Evolutionary conservation across 768 basidiomycete genomes (phyloP), one percentile per base, ranked within the genome.

Genomic region (Cystofilobasidium capitatum): DNA sequence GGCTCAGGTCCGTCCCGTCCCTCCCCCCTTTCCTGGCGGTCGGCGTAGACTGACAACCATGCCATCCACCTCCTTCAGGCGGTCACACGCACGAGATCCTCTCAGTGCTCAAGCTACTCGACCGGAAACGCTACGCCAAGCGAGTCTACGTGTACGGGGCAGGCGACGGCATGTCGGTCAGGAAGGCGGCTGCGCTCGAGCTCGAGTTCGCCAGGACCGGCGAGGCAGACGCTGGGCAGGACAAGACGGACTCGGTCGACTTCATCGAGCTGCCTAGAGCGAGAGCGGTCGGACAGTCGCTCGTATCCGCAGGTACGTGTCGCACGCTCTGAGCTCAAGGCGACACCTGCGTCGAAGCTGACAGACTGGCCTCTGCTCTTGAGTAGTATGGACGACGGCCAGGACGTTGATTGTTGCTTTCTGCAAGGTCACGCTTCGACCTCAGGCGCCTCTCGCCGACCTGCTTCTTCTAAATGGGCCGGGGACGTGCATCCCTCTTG

Each of bases 11-110:
- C 51, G 51, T 55, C 47, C 44, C 47, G 22, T 49, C 9, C 17
- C 9, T 16, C 26, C 49, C 31, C 26, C 49, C 12, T 20, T 26
- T 16, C 4, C 13, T 51, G n/a, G 24, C n/a, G 6, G 12, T 24
- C n/a, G 24, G 10, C 24, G 49, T 16, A 7, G 24, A 10, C 24
- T 26, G 49, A 51, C 49, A 17, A 7, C 49, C n/a, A 26, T n/a
- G n/a, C n/a, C n/a, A n/a, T n/a, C 4, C 26, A 9, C 49, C 6
- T 24, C 4, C n/a, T 51, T n/a, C 74, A 97, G 94, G 94, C 54
- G 94, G 94, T 0, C 94, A 99, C 78, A 96, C 92, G n/a, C 85
- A 83, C 70, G 96, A 99, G 80, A 88, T 86, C 45, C 77, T 93
- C 70, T 80, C 81, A 40, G 81, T 97, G 33, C 66, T 88, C 35